These are phyloP conservation scores for Macadamia tetraphylla DNA, from an alignment of 164 flowering plant species.

Conservation along the genomic window DNA sequence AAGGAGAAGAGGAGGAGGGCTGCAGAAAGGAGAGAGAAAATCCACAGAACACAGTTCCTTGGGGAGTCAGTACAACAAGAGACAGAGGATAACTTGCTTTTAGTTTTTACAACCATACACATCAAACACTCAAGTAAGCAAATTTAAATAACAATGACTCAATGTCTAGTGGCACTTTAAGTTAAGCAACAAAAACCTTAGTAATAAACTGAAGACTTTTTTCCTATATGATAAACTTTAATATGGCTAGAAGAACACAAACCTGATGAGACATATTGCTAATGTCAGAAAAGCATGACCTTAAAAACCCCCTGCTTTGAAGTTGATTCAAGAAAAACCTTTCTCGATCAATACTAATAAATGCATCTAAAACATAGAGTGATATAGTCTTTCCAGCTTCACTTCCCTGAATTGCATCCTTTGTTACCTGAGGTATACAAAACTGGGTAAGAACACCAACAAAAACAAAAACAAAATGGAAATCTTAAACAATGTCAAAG, in stretches of 20 bases:
- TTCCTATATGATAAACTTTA: neutral
- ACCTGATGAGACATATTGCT: constrained; percentile 70
- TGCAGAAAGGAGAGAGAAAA: too few relatives aligned
- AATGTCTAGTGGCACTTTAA: too few relatives aligned
- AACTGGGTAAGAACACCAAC: neutral
- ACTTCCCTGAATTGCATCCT: constrained; percentile 88
- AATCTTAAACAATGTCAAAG: neutral
- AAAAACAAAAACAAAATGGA: neutral
- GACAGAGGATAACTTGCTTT: too few relatives aligned
- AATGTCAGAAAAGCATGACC: constrained; percentile 65
- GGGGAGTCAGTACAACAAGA: too few relatives aligned
- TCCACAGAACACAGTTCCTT: too few relatives aligned
- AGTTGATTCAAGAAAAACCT: constrained; percentile 80
- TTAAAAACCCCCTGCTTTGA: constrained; percentile 85
- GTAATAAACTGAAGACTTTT: too few relatives aligned
- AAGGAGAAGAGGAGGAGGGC: too few relatives aligned
- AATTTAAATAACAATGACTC: too few relatives aligned
- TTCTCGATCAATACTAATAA: constrained; percentile 79
- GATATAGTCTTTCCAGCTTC: constrained; percentile 82
- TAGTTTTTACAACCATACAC: too few relatives aligned
- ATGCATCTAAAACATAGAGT: constrained; percentile 76
- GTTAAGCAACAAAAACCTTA: too few relatives aligned
- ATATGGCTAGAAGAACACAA: neutral
- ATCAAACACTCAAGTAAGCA: too few relatives aligned
- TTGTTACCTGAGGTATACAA: constrained; percentile 47